Base-by-base conservation (phyloP, 2,329 filamentous ascomycete genomes). In the Neopestalotiopsis sp. region DNA sequence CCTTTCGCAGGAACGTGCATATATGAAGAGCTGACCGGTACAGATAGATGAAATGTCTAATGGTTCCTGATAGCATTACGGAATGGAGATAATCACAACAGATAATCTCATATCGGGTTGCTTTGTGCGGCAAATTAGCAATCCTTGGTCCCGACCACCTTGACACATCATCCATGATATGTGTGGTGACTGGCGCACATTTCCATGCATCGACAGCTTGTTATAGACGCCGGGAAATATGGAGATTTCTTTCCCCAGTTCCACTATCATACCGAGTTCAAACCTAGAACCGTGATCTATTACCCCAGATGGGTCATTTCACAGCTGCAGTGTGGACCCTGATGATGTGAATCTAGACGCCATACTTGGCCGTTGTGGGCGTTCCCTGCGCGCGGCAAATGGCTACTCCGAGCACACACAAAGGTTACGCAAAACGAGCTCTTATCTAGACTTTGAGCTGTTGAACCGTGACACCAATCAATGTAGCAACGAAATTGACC, bases 1-100 rank as follows among this genome's bases (percentile, higher is more conserved):
- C n/a, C 59, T 62, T 12, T 40, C n/a, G 59, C 59, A 62, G 59
- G 59, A 34, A 40, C 32, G 14, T 53, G 45, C 45, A 53, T 53
- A 53, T 53, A 53, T 53, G 14, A 53, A 53, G n/a, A 53, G 14
- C 45, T 53, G n/a, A 53, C 45, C 45, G 45, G 45, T 53, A 24
- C n/a, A 53, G 45, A 53, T 53, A 53, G 42, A n/a, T n/a, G 42
- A 53, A 9, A 24, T 38, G 17, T 53, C 17, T 53, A 53, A 53
- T 53, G 45, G 45, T n/a, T 53, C n/a, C n/a, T 53, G 45, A 53
- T 53, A 53, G 9, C 45, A 53, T 53, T n/a, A 53, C 14, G 20
- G 14, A 3, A 7, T 9, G 24, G 24, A 28, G 24, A 28, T 7
- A 53, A 53, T 53, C 24, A 28, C 24, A 28, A 28, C 24, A 28